Evolutionary conservation across 257 asterid species (phyloP).

Genomic region (Capsicum baccatum): DNA sequence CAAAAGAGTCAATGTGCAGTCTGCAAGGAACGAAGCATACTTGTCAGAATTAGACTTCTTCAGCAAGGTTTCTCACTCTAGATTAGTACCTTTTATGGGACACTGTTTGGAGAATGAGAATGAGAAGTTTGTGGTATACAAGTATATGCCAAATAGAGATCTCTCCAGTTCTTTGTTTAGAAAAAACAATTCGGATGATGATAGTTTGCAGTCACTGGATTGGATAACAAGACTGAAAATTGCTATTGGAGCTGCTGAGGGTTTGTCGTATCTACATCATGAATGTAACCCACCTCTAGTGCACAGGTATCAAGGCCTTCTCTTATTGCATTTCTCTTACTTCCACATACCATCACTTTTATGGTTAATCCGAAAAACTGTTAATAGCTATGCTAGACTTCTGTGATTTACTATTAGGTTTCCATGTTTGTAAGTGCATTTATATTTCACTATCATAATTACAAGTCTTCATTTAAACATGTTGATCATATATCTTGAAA

Average conservation of each 20-base stretch:
- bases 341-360: conserved; percentile 21
- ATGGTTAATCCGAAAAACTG: neutral
- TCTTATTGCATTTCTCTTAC: conserved; percentile 16
- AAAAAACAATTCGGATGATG: conserved; percentile 60
- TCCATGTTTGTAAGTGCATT: conserved; percentile 8
- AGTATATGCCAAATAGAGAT: conserved; percentile 84
- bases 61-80: conserved; percentile 72
- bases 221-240: conserved; percentile 96
- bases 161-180: conserved; percentile 80
- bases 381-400: neutral
- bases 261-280: conserved; percentile 82
- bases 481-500: neutral
- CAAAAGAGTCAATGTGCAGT: conserved; percentile 62
- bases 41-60: conserved; percentile 69
- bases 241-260: conserved; percentile 96
- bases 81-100: conserved; percentile 86
- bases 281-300: conserved; percentile 90
- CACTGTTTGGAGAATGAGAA: conserved; percentile 90
- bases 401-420: neutral
- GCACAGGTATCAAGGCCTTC: conserved; percentile 69
- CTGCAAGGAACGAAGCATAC: conserved; percentile 65
- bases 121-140: conserved; percentile 81
- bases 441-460: neutral
- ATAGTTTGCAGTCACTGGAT: conserved; percentile 80
- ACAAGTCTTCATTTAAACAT: neutral